phyloP scores from a whole-genome alignment of 176 grass and related monocot genomes.

The Oryza coarctata region DNA sequence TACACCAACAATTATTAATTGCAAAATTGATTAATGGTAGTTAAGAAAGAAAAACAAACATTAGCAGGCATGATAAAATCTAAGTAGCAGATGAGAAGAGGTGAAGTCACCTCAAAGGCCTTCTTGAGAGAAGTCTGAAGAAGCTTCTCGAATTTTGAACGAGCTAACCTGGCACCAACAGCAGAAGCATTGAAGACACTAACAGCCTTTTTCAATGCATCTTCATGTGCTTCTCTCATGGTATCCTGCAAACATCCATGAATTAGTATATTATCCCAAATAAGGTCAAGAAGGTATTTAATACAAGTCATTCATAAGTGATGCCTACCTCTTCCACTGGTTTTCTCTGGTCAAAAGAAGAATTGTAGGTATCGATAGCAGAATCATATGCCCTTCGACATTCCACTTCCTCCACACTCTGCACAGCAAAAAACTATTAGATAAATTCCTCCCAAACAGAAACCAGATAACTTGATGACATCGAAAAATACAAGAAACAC shows the following conservation, averaged over 20 bases:
- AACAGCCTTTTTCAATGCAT: slow-evolving; percentile 69
- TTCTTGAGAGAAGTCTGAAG: slow-evolving; percentile 76
- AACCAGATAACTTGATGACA: not conserved
- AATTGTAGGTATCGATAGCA: slow-evolving; percentile 70
- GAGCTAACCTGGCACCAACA: slow-evolving; percentile 68
- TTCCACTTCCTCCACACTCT: slow-evolving; percentile 97
- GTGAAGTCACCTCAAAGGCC: slow-evolving; percentile 71
- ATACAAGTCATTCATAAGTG: slow-evolving; percentile 21
- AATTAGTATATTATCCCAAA: slow-evolving; percentile 10
- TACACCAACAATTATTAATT: slow-evolving; percentile 11
- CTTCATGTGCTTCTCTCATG: slow-evolving; percentile 80
- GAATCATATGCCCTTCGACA: slow-evolving; percentile 87
- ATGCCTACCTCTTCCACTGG: slow-evolving; percentile 69
- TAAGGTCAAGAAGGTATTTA: slow-evolving; percentile 16
- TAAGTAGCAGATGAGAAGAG: not conserved
- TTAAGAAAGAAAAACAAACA: not conserved
- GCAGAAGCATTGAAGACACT: slow-evolving; percentile 61
- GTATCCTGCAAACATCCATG: slow-evolving; percentile 44
- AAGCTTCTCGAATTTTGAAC: slow-evolving; percentile 89
- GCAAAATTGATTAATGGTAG: not conserved
- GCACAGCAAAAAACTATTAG: slow-evolving; percentile 30
- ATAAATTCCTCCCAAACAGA: not conserved
- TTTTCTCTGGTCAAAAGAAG: slow-evolving; percentile 79
- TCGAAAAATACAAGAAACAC: not conserved
- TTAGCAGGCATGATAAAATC: not conserved